A percentile compares a stretch with the other conserved stretches of the same genome.
Evolutionary conservation across 2,329 filamentous ascomycete species (phyloP).

Genomic region (Fusarium phyllophilum): DNA sequence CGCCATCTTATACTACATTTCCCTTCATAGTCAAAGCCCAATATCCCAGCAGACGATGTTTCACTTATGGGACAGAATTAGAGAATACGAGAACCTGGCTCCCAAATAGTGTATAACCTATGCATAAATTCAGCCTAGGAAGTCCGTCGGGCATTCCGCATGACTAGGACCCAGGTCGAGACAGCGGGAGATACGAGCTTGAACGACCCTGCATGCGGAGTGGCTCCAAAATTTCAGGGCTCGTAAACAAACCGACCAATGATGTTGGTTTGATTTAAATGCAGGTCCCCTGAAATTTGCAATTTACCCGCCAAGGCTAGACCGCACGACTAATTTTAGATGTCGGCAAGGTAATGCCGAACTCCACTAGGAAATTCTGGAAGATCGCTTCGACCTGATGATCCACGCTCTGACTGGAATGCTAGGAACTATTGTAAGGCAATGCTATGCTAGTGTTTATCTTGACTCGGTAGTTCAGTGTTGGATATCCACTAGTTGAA

Average conservation of each 20-base stretch:
- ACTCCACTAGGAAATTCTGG: not conserved
- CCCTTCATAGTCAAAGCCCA: rapidly evolving
- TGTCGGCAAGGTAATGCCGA: slow-evolving; percentile 1
- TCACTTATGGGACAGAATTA: slow-evolving; percentile 4
- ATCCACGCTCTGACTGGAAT: not conserved
- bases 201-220: not conserved
- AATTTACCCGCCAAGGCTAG: not conserved
- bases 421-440: not conserved
- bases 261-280: not conserved
- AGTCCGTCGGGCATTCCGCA: not conserved
- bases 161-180: not conserved
- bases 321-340: slow-evolving; percentile 13
- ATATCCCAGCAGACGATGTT: not conserved
- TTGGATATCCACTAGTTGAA: no score
- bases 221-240: not conserved
- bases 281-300: not conserved
- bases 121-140: not conserved
- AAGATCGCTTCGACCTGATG: not conserved
- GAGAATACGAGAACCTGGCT: not conserved
- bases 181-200: not conserved
- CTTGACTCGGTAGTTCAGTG: not conserved
- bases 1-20: slow-evolving; percentile 1
- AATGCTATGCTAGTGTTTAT: not conserved
- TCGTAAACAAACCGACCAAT: not conserved
- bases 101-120: not conserved